phyloP scores from a whole-genome alignment of 2,329 filamentous ascomycete genomes.

The Aspergillus pseudonomiae region DNA sequence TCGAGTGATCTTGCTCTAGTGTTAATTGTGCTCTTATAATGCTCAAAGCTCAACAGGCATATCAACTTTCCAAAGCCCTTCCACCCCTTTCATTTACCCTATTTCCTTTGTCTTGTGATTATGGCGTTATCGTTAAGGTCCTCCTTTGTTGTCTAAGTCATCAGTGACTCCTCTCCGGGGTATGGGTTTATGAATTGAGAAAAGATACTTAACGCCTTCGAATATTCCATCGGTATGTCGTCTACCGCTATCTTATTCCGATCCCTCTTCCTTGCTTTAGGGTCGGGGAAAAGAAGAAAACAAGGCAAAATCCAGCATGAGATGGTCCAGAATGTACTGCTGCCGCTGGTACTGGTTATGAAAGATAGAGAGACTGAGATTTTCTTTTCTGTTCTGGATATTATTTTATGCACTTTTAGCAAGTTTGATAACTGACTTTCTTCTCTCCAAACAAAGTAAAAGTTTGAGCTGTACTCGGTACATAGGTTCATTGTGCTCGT shows the following conservation, averaged over 20 bases:
- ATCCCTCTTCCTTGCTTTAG: not conserved
- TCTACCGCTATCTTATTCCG: not conserved
- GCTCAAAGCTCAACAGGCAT: constrained; percentile 12
- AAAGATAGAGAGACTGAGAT: not conserved
- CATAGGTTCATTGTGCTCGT: no score
- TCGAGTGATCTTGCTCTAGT: constrained; percentile 16
- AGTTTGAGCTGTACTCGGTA: not conserved
- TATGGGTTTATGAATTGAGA: constrained; percentile 25
- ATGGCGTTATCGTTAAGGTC: constrained; percentile 21
- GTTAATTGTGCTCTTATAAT: constrained; percentile 21
- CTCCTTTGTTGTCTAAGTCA: constrained; percentile 11
- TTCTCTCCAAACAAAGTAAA: not conserved
- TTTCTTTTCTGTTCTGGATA: not conserved
- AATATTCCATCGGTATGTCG: not conserved
- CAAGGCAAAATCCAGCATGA: not conserved
- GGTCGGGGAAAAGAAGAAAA: not conserved
- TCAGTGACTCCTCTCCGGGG: constrained; percentile 12
- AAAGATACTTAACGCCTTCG: constrained; percentile 10
- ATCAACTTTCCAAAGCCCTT: constrained; percentile 22
- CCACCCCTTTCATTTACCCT: constrained; percentile 19
- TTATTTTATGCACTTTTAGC: not conserved
- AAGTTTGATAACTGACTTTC: not conserved
- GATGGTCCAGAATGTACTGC: not conserved
- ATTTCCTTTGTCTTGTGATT: constrained; percentile 13
- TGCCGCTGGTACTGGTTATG: not conserved